Conservation (phyloP, 129 eudicot species). For the Centaurea solstitialis region DNA sequence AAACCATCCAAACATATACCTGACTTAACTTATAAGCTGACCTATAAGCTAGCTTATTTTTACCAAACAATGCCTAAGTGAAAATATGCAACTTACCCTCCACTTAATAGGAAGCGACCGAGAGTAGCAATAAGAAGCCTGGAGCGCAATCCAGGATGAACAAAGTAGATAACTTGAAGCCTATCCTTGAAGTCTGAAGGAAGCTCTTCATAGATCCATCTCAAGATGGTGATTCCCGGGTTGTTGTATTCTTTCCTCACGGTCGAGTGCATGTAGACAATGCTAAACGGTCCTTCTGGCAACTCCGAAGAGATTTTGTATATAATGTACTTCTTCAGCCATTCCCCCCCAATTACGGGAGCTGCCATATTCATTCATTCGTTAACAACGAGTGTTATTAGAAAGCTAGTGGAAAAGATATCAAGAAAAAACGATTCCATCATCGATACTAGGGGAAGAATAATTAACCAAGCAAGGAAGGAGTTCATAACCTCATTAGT, state of each 20-base stretch:
- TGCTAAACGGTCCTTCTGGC: slow-evolving; percentile 81
- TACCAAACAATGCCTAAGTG: too few relatives aligned
- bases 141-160: slow-evolving; percentile 95
- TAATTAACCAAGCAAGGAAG: too few relatives aligned
- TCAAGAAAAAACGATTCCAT: not conserved
- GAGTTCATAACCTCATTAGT: not conserved
- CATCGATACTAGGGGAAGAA: too few relatives aligned
- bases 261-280: slow-evolving; percentile 85
- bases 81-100: slow-evolving; percentile 62
- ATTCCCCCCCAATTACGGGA: slow-evolving; percentile 60
- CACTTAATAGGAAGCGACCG: slow-evolving; percentile 80
- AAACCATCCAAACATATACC: too few relatives aligned
- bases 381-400: not conserved
- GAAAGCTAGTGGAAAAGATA: not conserved
- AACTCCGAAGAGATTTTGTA: slow-evolving; percentile 69
- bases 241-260: slow-evolving; percentile 83
- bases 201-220: slow-evolving; percentile 96
- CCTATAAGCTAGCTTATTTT: too few relatives aligned
- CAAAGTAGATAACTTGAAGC: slow-evolving; percentile 86
- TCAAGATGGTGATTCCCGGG: slow-evolving; percentile 80
- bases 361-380: slow-evolving; percentile 41
- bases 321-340: slow-evolving; percentile 78
- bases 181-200: slow-evolving; percentile 78
- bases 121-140: slow-evolving; percentile 86
- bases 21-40: too few relatives aligned